Evolutionary conservation across 192 early-diverging fungal species (phyloP).

Genomic region (Coemansia sp.): DNA sequence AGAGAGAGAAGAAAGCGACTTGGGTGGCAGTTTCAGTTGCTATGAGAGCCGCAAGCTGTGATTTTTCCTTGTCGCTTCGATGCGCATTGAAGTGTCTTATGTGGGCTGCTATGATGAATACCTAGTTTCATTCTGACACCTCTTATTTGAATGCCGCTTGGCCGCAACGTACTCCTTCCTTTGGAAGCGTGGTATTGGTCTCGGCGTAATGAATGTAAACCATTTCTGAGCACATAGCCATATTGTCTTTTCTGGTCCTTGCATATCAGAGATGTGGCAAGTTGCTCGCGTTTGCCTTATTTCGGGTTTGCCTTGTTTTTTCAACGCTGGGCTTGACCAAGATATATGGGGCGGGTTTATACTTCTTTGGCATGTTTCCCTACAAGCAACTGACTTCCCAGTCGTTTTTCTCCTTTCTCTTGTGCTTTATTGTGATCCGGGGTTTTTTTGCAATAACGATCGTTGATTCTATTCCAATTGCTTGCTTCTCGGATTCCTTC

Average conservation of each 20-base stretch:
- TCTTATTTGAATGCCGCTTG: conserved; percentile 55
- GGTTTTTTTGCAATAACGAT: too few relatives aligned
- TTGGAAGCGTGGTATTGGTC: not conserved
- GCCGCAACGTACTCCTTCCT: not conserved
- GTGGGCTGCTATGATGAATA: conserved; percentile 45
- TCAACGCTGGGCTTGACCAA: too few relatives aligned
- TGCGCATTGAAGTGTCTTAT: not conserved
- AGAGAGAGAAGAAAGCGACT: too few relatives aligned
- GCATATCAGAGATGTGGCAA: too few relatives aligned
- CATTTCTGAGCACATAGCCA: conserved; percentile 34
- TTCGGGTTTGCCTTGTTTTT: too few relatives aligned
- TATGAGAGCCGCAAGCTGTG: too few relatives aligned
- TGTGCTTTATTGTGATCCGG: not conserved
- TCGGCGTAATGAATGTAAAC: conserved; percentile 32
- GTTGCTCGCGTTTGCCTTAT: too few relatives aligned
- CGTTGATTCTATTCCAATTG: too few relatives aligned
- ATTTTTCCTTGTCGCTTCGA: not conserved
- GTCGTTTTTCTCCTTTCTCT: too few relatives aligned
- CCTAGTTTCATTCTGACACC: conserved; percentile 54
- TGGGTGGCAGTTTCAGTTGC: too few relatives aligned
- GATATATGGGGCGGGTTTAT: too few relatives aligned
- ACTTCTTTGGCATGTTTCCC: not conserved
- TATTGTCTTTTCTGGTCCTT: not conserved
- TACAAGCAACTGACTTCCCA: not conserved
- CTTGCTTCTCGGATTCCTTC: too few relatives aligned